phyloP scores from a whole-genome alignment of 2,329 filamentous ascomycete species.

The Botrytis byssoidea region DNA sequence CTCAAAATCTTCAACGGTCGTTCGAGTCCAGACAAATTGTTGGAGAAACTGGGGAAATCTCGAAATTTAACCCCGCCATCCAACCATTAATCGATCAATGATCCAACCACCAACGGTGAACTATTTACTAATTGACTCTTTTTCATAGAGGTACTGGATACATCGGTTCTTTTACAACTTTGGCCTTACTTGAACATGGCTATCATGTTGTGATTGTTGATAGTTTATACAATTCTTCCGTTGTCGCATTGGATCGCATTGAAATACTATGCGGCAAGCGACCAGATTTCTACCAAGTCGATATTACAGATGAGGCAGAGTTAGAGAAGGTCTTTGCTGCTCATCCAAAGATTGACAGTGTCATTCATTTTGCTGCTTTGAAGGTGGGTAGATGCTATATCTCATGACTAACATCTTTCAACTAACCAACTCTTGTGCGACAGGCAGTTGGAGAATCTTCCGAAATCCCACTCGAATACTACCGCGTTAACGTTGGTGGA shows the following conservation, averaged over 20 bases:
- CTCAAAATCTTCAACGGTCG: not conserved
- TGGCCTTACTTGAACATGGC: constrained; percentile 87
- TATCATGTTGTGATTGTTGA: constrained; percentile 97
- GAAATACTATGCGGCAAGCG: constrained; percentile 89
- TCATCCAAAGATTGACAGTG: constrained; percentile 92
- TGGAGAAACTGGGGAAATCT: constrained; percentile 12
- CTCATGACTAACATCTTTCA: not conserved
- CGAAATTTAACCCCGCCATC: constrained; percentile 23
- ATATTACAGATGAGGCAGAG: constrained; percentile 81
- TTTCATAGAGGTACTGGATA: constrained; percentile 82
- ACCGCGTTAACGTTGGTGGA: constrained; percentile 92
- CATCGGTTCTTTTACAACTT: constrained; percentile 95
- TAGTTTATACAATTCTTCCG: constrained; percentile 94
- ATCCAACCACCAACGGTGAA: not conserved
- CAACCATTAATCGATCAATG: not conserved
- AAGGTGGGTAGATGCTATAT: constrained; percentile 60
- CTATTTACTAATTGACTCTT: constrained; percentile 32
- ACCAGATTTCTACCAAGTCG: constrained; percentile 78
- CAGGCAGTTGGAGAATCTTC: constrained; percentile 94
- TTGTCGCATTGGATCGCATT: constrained; percentile 89
- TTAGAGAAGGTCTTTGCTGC: constrained; percentile 85
- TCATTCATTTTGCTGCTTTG: constrained; percentile 97
- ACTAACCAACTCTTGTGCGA: constrained; percentile 20
- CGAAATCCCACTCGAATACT: constrained; percentile 95
- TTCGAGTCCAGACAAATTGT: constrained; percentile 1